Percentiles rank a stretch among this genome's conserved stretches.
phyloP scores from a whole-genome alignment of 1,284 basidiomycete genomes.

The Paramarasmius palmivorus region DNA sequence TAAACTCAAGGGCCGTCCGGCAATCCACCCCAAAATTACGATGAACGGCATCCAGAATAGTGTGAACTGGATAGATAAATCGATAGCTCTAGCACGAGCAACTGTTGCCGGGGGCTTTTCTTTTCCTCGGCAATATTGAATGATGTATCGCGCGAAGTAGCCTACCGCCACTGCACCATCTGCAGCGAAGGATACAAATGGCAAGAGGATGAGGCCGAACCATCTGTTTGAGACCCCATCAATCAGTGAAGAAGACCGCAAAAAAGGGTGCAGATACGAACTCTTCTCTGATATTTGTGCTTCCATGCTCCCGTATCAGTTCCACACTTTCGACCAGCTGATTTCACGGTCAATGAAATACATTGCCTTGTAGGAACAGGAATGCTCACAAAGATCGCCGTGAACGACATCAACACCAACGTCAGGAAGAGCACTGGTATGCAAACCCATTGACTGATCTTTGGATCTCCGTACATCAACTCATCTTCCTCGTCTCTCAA shows the following conservation, averaged over 20 bases:
- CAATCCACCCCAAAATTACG: constrained; percentile 13
- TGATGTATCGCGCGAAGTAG: constrained; percentile 15
- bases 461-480: constrained; percentile 34
- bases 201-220: constrained; percentile 48
- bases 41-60: constrained; percentile 14
- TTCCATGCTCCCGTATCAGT: constrained; percentile 29
- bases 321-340: constrained; percentile 47
- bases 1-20: constrained; percentile 16
- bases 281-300: constrained; percentile 28
- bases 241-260: background rate
- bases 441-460: constrained; percentile 44
- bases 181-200: constrained; percentile 47
- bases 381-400: constrained; percentile 44
- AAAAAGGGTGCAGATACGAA: constrained; percentile 26
- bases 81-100: constrained; percentile 27
- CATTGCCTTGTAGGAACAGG: background rate
- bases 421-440: constrained; percentile 34
- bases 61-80: constrained; percentile 14
- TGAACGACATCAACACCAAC: constrained; percentile 41
- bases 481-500: constrained; percentile 30
- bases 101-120: constrained; percentile 23
- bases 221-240: constrained; percentile 27
- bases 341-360: background rate
- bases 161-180: constrained; percentile 39
- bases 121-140: constrained; percentile 12